Evolutionary conservation across 352 stramenopile species (phyloP).

Genomic region (Phytopythium montanum): DNA sequence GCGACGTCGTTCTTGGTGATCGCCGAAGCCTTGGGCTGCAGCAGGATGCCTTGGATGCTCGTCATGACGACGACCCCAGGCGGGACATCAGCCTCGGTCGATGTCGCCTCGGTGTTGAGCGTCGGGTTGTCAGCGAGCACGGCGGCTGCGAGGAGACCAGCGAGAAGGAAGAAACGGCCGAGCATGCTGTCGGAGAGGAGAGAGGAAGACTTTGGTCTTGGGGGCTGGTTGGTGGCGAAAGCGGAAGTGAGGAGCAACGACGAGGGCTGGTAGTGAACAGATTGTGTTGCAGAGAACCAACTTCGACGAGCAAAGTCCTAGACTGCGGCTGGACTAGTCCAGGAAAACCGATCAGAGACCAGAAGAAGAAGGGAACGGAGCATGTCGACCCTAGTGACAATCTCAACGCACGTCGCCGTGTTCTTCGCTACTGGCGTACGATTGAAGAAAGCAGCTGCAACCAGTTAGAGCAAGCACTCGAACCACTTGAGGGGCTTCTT

Average conservation of each 20-base stretch:
- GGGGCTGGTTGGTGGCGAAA: background rate
- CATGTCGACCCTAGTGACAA: too few relatives aligned
- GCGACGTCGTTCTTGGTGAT: background rate
- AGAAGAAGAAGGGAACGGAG: too few relatives aligned
- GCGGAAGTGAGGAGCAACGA: background rate
- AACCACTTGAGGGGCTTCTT: constrained; percentile 67
- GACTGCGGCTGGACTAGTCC: background rate
- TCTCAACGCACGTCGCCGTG: too few relatives aligned
- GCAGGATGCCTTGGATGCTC: background rate
- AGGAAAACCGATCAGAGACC: background rate
- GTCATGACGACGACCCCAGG: background rate
- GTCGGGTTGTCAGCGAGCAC: background rate
- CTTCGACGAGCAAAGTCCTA: background rate
- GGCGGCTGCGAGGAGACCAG: background rate
- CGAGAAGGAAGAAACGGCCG: background rate
- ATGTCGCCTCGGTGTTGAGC: background rate
- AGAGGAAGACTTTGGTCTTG: background rate
- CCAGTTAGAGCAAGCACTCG: constrained; percentile 33
- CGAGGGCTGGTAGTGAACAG: background rate
- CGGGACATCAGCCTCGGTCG: background rate
- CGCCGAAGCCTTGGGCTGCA: background rate
- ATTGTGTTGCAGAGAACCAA: background rate
- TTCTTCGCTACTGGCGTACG: too few relatives aligned
- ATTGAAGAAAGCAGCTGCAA: too few relatives aligned
- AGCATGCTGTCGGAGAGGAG: background rate